phyloP scores from a whole-genome alignment of 176 grass and related monocot species.

The Aegilops umbellulata region DNA sequence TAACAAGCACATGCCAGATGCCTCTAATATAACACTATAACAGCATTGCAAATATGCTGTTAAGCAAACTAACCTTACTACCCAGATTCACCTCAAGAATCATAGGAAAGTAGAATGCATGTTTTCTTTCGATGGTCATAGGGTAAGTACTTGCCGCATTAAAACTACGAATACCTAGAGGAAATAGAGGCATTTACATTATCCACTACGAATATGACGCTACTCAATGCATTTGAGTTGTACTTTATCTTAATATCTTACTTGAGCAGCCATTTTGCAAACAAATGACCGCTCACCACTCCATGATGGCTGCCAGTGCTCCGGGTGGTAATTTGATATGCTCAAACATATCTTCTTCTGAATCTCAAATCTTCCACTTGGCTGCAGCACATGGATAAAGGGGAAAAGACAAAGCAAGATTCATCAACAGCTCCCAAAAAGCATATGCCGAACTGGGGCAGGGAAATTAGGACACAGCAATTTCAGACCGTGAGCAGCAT shows the following conservation, averaged over 20 bases:
- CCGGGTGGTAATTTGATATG: constrained; percentile 98
- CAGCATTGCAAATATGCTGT: neutral
- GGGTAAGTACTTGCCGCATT: neutral
- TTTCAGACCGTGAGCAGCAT: constrained; percentile 77
- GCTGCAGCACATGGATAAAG: constrained; percentile 49
- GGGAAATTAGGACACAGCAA: neutral
- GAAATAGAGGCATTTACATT: constrained; percentile 2
- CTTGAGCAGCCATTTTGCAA: neutral
- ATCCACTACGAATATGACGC: constrained; percentile 39
- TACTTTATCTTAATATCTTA: neutral
- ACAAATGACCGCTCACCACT: constrained; percentile 60
- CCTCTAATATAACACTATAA: neutral
- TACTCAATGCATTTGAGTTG: neutral
- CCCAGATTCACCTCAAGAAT: neutral
- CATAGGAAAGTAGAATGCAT: neutral
- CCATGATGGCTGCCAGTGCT: constrained; percentile 99
- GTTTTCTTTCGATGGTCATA: neutral
- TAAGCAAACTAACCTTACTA: neutral
- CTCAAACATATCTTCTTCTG: constrained; percentile 99
- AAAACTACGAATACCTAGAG: constrained; percentile 2
- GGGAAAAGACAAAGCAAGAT: neutral
- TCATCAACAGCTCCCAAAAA: constrained; percentile 13
- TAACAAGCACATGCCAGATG: neutral
- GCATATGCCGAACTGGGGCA: neutral
- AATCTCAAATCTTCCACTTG: constrained; percentile 94